phyloP scores from a whole-genome alignment of 2,329 filamentous ascomycete species.

The Alternaria triticina region DNA sequence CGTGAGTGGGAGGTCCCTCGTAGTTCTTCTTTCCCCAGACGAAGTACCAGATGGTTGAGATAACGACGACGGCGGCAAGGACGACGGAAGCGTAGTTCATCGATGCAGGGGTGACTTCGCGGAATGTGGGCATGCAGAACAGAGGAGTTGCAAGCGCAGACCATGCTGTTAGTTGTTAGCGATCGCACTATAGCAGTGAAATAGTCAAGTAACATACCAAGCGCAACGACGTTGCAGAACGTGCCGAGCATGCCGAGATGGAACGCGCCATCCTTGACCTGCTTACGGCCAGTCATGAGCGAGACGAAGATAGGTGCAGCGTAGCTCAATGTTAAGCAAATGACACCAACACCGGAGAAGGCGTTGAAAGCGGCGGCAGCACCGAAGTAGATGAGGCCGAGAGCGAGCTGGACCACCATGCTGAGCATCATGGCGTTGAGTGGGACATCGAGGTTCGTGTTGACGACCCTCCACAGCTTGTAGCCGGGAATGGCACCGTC shows the following conservation, averaged over 20 bases:
- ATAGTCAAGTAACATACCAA: slow-evolving; percentile 58
- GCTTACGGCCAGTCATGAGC: slow-evolving; percentile 64
- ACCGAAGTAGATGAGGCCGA: slow-evolving; percentile 73
- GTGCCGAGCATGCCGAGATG: slow-evolving; percentile 67
- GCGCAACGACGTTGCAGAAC: slow-evolving; percentile 68
- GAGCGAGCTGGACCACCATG: slow-evolving; percentile 68
- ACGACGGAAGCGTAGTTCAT: slow-evolving; percentile 80
- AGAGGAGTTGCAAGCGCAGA: slow-evolving; percentile 72
- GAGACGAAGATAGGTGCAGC: slow-evolving; percentile 71
- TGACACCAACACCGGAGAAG: slow-evolving; percentile 73
- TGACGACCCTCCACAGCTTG: slow-evolving; percentile 65
- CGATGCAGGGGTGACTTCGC: slow-evolving; percentile 64
- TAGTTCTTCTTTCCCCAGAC: slow-evolving; percentile 74
- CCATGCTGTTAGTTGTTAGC: slow-evolving; percentile 56
- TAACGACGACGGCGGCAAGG: slow-evolving; percentile 68
- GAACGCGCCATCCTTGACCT: slow-evolving; percentile 64
- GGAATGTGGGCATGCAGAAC: slow-evolving; percentile 73
- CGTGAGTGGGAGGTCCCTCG: slow-evolving; percentile 61
- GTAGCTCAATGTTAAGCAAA: slow-evolving; percentile 72
- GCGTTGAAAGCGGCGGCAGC: slow-evolving; percentile 74
- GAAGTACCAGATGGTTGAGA: slow-evolving; percentile 71
- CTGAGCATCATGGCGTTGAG: slow-evolving; percentile 76
- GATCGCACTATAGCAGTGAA: background rate
- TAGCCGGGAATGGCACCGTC: slow-evolving; percentile 73
- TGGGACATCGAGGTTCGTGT: slow-evolving; percentile 68